phyloP scores from a whole-genome alignment of 345 rosid genomes.

The Bretschneidera sinensis region DNA sequence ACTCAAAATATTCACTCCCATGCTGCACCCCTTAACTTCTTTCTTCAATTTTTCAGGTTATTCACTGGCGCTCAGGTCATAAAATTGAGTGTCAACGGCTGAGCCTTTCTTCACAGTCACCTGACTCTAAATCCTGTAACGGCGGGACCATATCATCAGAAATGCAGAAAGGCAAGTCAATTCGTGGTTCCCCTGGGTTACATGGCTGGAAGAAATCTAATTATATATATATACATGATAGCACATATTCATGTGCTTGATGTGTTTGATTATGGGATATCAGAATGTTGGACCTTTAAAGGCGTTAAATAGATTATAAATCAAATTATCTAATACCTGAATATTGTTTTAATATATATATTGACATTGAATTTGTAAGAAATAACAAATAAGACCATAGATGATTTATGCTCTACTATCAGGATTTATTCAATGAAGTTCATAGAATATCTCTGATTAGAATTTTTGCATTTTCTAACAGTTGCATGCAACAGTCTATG shows the following conservation, averaged over 20 bases:
- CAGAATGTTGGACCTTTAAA: not conserved
- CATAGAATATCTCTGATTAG: not conserved
- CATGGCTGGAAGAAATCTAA: conserved; percentile 1
- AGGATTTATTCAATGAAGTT: not conserved
- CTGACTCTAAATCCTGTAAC: conserved; percentile 24
- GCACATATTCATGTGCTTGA: not conserved
- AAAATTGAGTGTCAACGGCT: conserved; percentile 52
- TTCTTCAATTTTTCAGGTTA: conserved; percentile 35
- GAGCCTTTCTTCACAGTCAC: conserved; percentile 25
- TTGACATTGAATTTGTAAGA: not conserved
- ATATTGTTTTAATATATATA: not conserved
- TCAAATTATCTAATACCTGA: not conserved
- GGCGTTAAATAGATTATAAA: not conserved
- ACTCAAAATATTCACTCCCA: not conserved
- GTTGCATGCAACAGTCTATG: conserved; percentile 72
- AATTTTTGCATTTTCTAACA: conserved; percentile 24
- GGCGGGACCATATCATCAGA: conserved; percentile 25
- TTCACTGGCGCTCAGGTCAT: conserved; percentile 75
- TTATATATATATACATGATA: not conserved
- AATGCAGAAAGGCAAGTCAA: conserved; percentile 42
- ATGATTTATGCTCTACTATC: not conserved
- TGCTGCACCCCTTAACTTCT: not conserved
- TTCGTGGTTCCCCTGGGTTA: not conserved
- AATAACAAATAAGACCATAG: not conserved
- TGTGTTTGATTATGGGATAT: too few species aligned